Evolutionary conservation across 129 eudicot genomes (phyloP).

Genomic region (Pseudognaphalium luteoalbum): DNA sequence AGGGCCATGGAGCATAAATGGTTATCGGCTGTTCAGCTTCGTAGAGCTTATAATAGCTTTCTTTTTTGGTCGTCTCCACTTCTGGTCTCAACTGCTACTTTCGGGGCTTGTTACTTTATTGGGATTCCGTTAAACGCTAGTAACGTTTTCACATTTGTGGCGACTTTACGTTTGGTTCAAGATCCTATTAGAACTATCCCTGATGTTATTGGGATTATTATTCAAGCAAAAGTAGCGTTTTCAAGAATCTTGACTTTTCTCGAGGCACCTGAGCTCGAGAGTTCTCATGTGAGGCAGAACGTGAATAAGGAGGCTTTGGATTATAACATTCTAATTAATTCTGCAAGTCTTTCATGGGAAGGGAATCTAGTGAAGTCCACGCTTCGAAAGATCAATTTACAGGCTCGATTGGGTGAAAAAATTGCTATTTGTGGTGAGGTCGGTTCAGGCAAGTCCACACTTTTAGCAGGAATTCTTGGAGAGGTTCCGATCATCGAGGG

Average conservation of each 20-base stretch:
- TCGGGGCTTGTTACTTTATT: conserved; percentile 85
- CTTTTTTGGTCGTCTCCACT: conserved; percentile 95
- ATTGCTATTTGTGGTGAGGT: conserved; percentile 96
- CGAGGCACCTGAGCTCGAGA: conserved; percentile 85
- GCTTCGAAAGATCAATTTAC: conserved; percentile 53
- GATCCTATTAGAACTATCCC: conserved; percentile 88
- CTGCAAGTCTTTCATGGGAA: conserved; percentile 81
- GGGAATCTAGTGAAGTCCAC: conserved; percentile 60
- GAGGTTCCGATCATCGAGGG: conserved; percentile 83
- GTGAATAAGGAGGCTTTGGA: conserved; percentile 22
- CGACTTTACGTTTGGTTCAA: conserved; percentile 91
- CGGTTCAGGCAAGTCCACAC: conserved; percentile 94
- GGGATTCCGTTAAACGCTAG: conserved; percentile 74
- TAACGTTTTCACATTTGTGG: conserved; percentile 90
- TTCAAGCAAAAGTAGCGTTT: conserved; percentile 91
- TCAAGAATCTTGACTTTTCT: conserved; percentile 76
- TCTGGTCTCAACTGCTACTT: conserved; percentile 85
- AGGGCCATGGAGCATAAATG: conserved; percentile 67
- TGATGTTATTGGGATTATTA: conserved; percentile 81
- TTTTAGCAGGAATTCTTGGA: conserved; percentile 86
- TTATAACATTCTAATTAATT: conserved; percentile 44
- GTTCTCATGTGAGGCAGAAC: conserved; percentile 50
- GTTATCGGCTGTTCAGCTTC: conserved; percentile 77
- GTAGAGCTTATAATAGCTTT: conserved; percentile 75
- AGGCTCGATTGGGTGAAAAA: conserved; percentile 66